Evolutionary conservation across 2,329 filamentous ascomycete species (phyloP), one percentile per base, ranked within the genome.

Genomic region (Verticillium isaacii): DNA sequence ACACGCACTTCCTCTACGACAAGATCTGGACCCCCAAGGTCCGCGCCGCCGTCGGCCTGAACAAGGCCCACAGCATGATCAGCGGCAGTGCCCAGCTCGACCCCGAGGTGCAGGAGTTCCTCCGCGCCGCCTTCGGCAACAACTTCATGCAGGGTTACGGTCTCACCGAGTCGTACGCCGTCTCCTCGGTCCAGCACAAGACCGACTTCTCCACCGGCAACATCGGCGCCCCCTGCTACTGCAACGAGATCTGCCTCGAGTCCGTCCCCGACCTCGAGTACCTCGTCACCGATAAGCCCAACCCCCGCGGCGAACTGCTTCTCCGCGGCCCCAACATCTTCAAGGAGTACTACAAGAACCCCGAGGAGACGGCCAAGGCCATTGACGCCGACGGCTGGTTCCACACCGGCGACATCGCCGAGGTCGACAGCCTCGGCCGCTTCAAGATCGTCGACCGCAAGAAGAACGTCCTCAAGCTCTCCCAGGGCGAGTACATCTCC

Each of bases 391-490:
- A 97, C 66, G 95, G 95, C 64, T 99, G 95, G 95, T 98, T 99
- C 85, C 90, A 91, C 74, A 97, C 93, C 0, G 95, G 95, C 61
- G 95, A 99, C 70, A 94, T 99, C 67, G 92, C 88, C 71, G 85
- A 88, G 66, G 82, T 99, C 29, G 95, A 99, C 75, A 87, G 88
- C 67, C 77, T 91, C 71, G 95, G 95, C 65, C 91, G 93, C 64
- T 89, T 98, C 81, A 88, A 86, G 76, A 96, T 99, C 76, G 89
- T 99, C 70, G 95, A 99, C 77, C 93, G 95, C 70, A 89, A 93
- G 78, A 99, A 99, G 89, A 98, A 98, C 77, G 92, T 99, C n/a
- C 87, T 99, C 73, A 99, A 99, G 84, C 86, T 99, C 61, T 89
- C 94, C 0, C 95, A 99, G 77, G 95, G 95, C 74, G 95, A 99